Evolutionary conservation across 768 basidiomycete species (phyloP).

Genomic region (Rhizopogon vinicolor): DNA sequence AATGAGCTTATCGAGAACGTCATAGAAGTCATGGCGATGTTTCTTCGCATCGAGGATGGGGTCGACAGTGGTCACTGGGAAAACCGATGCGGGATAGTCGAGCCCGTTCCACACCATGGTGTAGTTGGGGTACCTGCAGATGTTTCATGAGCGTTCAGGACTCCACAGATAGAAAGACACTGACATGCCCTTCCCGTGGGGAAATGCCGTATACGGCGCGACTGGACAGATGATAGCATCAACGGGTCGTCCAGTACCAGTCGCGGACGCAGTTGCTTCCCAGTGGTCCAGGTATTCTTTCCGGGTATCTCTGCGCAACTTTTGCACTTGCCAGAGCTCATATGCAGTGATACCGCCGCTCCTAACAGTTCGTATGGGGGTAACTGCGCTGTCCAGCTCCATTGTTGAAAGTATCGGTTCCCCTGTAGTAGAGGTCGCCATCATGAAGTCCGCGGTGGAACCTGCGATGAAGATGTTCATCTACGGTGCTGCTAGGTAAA

Average conservation of each 20-base stretch:
- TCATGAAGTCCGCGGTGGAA: constrained; percentile 37
- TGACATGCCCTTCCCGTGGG: constrained; percentile 39
- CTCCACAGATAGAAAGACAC: constrained; percentile 6
- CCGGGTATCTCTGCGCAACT: constrained; percentile 17
- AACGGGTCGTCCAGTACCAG: constrained; percentile 45
- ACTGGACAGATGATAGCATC: constrained; percentile 49
- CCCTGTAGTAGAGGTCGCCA: constrained; percentile 30
- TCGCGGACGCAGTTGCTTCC: constrained; percentile 37
- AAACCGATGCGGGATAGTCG: constrained; percentile 39
- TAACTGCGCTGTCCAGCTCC: constrained; percentile 20
- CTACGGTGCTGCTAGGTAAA: constrained; percentile 14
- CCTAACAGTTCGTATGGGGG: no score
- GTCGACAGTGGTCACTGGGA: constrained; percentile 48
- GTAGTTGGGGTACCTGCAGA: constrained; percentile 31
- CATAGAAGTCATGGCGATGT: constrained; percentile 35
- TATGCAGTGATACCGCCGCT: constrained; percentile 36
- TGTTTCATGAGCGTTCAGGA: constrained; percentile 7
- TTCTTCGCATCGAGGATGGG: constrained; percentile 31
- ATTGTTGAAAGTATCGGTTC: constrained; percentile 51
- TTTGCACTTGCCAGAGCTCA: constrained; percentile 60
- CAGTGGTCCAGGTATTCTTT: constrained; percentile 46
- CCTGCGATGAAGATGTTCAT: constrained; percentile 38
- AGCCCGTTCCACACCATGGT: constrained; percentile 43
- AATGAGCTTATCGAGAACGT: constrained; percentile 37
- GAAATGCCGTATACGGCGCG: constrained; percentile 37